Evolutionary conservation across 768 basidiomycete species (phyloP), one percentile per base, ranked within the genome.

Genomic region (Udeniomyces megalosporus): DNA sequence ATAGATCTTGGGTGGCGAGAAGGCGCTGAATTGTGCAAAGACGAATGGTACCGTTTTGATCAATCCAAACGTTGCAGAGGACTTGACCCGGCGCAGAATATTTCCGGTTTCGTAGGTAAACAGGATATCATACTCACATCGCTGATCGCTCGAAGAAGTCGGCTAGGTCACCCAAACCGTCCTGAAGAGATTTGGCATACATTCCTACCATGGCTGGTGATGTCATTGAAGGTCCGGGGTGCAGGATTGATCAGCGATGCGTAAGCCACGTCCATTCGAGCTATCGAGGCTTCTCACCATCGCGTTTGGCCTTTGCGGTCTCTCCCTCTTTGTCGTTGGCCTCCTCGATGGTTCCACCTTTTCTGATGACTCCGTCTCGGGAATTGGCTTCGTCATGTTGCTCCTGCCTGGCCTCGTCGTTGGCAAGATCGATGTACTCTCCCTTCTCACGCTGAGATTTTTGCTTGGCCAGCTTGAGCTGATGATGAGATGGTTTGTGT

Each of bases 121-220:
- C n/a, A n/a, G n/a, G n/a, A n/a, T 14, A 47, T 35, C 11, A 24
- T 3, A 67, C 74, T 60, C 32, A 76, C 75, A 75, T 74, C 24
- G 67, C 68, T 20, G 75, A 56, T 38, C 69, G 62, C 61, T 75
- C 75, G 12, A 70, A 64, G 4, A 68, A 55, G 67, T 76, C 75
- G 1, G 75, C 75, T n/a, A 71, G 58, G 31, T 70, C 68, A 4
- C 73, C 73, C 6, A 75, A 64, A 1, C 61, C 72, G 61, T 72
- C 71, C 65, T 76, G 73, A 2, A 69, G 66, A 7, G 38, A 58
- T 67, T 75, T 76, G 1, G 74, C 74, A 62, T 70, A 70, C 54
- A 74, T 68, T 3, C 67, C 69, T 1, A 75, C 72, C 65, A 70
- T 65, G 54, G 70, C 71, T 42, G 17, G 10, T 8, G 38, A n/a